Evolutionary conservation across 257 asterid species (phyloP).

Genomic region (Nyctanthes arbortristis): DNA sequence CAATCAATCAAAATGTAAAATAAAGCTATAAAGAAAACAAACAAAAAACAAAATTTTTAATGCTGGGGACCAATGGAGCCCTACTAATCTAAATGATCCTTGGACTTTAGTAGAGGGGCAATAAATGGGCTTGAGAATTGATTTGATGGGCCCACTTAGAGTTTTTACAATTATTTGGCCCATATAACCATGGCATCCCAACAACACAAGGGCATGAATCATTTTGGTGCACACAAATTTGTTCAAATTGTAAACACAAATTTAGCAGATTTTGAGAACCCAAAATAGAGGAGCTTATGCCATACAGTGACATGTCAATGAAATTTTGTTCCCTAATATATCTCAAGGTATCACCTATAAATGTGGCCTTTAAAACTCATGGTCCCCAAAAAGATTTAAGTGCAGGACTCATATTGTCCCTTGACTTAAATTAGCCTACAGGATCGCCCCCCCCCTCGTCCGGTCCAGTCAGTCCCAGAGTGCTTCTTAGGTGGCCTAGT

Average conservation of each 20-base stretch:
- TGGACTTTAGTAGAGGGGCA: constrained; percentile 1
- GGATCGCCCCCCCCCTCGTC: not conserved
- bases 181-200: not conserved
- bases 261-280: not conserved
- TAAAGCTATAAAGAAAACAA: too few relatives aligned
- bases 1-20: too few relatives aligned
- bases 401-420: not conserved
- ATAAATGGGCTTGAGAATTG: not conserved
- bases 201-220: not conserved
- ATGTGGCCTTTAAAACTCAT: not conserved
- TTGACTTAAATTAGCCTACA: not conserved
- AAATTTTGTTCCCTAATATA: not conserved
- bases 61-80: not conserved
- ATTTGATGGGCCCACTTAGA: constrained; percentile 14
- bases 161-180: not conserved
- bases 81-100: not conserved
- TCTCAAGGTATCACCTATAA: not conserved
- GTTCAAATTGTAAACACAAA: not conserved
- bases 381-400: not conserved
- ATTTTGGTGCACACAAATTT: constrained; percentile 1
- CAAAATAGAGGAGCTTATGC: too few relatives aligned
- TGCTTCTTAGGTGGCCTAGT: not conserved
- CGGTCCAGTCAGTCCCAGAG: not conserved
- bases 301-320: too few relatives aligned
- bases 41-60: too few relatives aligned